Conservation (phyloP, 345 rosid genomes). For the Populus tremula region DNA sequence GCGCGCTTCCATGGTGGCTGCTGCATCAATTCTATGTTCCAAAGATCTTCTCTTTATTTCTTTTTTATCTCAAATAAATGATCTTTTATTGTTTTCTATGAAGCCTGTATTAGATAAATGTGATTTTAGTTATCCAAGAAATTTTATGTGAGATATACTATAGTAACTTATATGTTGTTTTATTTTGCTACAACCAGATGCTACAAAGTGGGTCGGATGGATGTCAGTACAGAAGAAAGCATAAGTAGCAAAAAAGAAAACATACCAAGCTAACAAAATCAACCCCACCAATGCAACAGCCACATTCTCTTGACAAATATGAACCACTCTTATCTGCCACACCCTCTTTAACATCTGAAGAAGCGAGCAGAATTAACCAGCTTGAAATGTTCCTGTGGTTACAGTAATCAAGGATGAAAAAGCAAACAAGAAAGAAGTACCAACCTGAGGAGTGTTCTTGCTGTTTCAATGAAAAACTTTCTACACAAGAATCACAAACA, state of each 20-base stretch:
- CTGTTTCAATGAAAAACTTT: constrained; percentile 18
- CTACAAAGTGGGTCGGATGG: neutral
- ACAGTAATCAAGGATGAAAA: neutral
- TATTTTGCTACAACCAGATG: neutral
- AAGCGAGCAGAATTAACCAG: constrained; percentile 3
- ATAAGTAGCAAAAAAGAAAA: neutral
- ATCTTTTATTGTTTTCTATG: no score
- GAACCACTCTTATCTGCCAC: constrained; percentile 3
- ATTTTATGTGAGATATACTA: neutral
- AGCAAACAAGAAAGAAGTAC: constrained; percentile 6
- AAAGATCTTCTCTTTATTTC: neutral
- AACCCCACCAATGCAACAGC: constrained; percentile 65
- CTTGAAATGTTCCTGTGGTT: neutral
- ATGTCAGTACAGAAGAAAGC: neutral
- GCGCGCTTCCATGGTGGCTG: neutral
- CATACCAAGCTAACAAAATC: constrained; percentile 82
- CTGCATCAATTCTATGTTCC: neutral
- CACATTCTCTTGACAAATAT: constrained; percentile 29
- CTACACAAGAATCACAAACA: constrained; percentile 47
- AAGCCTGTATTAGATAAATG: no score
- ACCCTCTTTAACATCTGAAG: constrained; percentile 31
- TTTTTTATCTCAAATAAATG: no score
- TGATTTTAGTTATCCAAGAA: neutral
- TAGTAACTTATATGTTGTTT: neutral
- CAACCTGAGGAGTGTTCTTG: constrained; percentile 30